Percentiles rank a stretch among this genome's conserved stretches.
phyloP scores from a whole-genome alignment of 495 filamentous ascomycete species.

The Neurospora sublineolata region DNA sequence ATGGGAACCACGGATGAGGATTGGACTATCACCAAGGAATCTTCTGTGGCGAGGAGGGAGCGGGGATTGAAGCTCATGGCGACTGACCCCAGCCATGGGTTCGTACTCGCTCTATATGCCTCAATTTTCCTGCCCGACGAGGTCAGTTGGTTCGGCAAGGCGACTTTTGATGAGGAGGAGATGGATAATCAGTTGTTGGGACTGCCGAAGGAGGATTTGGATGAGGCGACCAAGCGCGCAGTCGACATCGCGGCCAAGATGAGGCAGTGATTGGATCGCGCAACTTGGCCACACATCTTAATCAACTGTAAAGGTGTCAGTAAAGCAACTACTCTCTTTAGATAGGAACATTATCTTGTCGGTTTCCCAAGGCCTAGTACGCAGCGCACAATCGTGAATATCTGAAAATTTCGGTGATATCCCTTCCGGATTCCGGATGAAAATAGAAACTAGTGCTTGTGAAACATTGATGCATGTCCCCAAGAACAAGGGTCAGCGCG shows the following conservation, averaged over 20 bases:
- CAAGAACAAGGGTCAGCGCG: background rate
- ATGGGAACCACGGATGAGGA: conserved; percentile 39
- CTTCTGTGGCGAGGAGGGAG: conserved; percentile 29
- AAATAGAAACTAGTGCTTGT: background rate
- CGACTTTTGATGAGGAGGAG: conserved; percentile 21
- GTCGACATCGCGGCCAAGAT: conserved; percentile 18
- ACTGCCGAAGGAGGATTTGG: conserved; percentile 48
- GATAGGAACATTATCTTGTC: background rate
- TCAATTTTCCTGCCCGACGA: conserved; percentile 40
- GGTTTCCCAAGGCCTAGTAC: background rate
- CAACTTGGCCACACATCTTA: background rate
- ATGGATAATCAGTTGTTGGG: conserved; percentile 41
- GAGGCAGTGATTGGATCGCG: background rate
- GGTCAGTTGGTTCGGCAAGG: conserved; percentile 9
- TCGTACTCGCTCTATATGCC: conserved; percentile 41
- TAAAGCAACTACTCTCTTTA: background rate
- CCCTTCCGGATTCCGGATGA: too few relatives aligned
- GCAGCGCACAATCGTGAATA: background rate
- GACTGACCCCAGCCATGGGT: conserved; percentile 34
- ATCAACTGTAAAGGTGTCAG: background rate
- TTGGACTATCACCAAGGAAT: conserved; percentile 44
- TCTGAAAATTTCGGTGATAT: too few relatives aligned
- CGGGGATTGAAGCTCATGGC: conserved; percentile 29
- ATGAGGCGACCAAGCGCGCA: conserved; percentile 38
- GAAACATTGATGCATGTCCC: background rate